Evolutionary conservation across 129 eudicot genomes (phyloP).

Genomic region (Logfia minima): DNA sequence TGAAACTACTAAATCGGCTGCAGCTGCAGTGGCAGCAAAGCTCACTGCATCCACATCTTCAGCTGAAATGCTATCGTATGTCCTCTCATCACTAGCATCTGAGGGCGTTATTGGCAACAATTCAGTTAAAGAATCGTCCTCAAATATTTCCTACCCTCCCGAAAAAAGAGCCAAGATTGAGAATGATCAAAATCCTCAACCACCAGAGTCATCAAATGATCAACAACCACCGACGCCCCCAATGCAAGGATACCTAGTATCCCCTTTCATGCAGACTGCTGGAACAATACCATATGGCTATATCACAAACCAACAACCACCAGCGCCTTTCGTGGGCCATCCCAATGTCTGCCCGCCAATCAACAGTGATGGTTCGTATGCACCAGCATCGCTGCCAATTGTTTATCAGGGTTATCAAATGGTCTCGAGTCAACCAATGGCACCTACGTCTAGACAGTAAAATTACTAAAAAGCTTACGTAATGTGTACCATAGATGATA

Average conservation of each 20-base stretch:
- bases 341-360: conserved; percentile 28
- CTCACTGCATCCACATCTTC: conserved; percentile 92
- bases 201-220: conserved; percentile 34
- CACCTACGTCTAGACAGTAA: conserved; percentile 65
- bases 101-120: conserved; percentile 60
- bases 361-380: conserved; percentile 44
- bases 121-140: conserved; percentile 41
- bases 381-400: conserved; percentile 35
- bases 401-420: conserved; percentile 60
- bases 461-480: not conserved
- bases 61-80: conserved; percentile 81
- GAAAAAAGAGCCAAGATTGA: conserved; percentile 60
- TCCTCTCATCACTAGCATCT: conserved; percentile 84
- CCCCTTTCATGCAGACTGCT: conserved; percentile 50
- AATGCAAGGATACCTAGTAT: conserved; percentile 54
- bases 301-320: conserved; percentile 44
- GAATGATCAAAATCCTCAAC: conserved; percentile 45
- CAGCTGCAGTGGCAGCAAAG: conserved; percentile 93
- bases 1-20: conserved; percentile 64
- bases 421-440: conserved; percentile 68
- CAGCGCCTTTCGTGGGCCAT: conserved; percentile 19
- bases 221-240: conserved; percentile 70
- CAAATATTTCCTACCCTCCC: conserved; percentile 39
- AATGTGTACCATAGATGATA: not conserved
- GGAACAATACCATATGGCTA: conserved; percentile 52